Conservation (phyloP, 2,329 filamentous ascomycete species). For the Colletotrichum sp. region DNA sequence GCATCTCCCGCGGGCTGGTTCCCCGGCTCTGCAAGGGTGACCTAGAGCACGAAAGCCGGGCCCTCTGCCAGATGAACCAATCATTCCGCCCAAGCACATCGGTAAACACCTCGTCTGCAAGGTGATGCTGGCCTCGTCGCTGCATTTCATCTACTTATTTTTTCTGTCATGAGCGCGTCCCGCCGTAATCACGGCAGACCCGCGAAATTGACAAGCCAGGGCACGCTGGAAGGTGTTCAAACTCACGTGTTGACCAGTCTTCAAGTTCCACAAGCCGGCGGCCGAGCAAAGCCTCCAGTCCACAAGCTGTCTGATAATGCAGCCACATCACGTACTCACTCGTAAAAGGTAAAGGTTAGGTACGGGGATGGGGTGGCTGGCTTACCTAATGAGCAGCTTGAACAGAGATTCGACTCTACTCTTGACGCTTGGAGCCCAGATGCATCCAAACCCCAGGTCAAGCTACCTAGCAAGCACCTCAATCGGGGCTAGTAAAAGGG, state of each 20-base stretch:
- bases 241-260: not conserved
- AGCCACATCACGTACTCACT: not conserved
- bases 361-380: not conserved
- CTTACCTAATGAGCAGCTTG: not conserved
- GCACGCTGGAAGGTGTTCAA: not conserved
- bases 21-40: not conserved
- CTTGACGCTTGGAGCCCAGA: not conserved
- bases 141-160: not conserved
- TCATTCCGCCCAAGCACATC: not conserved
- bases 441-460: not conserved
- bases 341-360: not conserved
- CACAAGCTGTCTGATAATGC: not conserved
- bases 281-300: not conserved
- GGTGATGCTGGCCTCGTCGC: not conserved
- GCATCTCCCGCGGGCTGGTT: not conserved
- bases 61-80: not conserved
- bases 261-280: not conserved
- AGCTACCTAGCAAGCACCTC: not conserved
- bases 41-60: not conserved
- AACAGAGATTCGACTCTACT: not conserved
- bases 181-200: constrained; percentile 1
- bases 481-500: not conserved
- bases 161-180: not conserved
- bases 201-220: constrained; percentile 10
- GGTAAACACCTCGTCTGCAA: not conserved